A percentile compares a stretch with the other conserved stretches of the same genome.
Conservation (phyloP, 139 green algal species). For the Micractinium sp. region DNA sequence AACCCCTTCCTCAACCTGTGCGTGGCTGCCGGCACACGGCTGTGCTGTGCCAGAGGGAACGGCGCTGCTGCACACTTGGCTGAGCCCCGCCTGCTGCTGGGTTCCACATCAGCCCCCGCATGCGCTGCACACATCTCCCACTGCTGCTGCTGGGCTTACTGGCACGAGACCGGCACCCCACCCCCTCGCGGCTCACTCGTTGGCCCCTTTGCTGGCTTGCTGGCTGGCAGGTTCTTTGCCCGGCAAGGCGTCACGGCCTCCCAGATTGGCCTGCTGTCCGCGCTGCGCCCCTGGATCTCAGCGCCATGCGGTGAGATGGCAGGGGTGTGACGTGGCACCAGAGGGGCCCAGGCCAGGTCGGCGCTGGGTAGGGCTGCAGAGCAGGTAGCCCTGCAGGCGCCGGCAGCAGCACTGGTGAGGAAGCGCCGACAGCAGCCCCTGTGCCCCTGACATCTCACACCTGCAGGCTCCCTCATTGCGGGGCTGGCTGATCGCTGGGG, state of each 20-base stretch:
- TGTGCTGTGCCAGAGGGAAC: background rate
- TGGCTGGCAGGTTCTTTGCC: background rate
- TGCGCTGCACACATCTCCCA: background rate
- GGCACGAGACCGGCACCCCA: background rate
- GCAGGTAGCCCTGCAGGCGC: background rate
- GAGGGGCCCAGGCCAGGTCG: too few relatives aligned
- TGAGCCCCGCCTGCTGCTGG: background rate
- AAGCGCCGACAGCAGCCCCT: background rate
- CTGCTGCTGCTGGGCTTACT: background rate
- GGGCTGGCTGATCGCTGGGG: conserved; percentile 27
- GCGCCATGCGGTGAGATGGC: conserved; percentile 24
- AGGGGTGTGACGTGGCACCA: background rate
- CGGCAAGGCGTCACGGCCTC: background rate
- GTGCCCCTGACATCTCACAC: background rate
- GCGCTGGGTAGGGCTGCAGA: background rate
- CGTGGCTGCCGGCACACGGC: background rate
- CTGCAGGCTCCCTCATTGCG: conserved; percentile 22
- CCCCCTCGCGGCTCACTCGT: too few relatives aligned
- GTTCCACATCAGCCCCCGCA: too few relatives aligned
- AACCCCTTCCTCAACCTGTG: conserved; percentile 33
- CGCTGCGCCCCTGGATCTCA: conserved; percentile 14
- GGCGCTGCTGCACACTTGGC: too few relatives aligned
- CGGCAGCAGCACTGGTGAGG: too few relatives aligned
- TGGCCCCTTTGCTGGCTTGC: too few relatives aligned
- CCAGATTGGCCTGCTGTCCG: conserved; percentile 35